Percentiles rank a stretch among this genome's conserved stretches.
Conservation (phyloP, 2,329 filamentous ascomycete genomes). For the Orbilia oligospora region DNA sequence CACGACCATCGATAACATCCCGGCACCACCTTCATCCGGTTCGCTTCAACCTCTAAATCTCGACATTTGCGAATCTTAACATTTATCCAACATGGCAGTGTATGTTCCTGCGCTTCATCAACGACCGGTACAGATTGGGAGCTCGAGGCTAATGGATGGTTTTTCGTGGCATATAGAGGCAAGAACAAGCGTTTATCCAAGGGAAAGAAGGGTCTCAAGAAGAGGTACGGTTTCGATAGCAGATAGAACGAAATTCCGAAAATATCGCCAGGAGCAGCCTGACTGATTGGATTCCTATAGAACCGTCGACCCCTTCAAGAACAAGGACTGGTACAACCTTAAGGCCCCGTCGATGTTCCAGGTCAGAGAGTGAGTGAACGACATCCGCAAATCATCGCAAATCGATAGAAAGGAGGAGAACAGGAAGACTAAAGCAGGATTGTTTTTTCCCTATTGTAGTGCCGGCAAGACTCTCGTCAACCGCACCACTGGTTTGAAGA, state of each 20-base stretch:
- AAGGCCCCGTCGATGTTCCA: conserved; percentile 75
- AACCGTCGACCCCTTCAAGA: conserved; percentile 96
- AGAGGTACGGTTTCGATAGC: conserved; percentile 47
- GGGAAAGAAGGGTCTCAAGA: conserved; percentile 84
- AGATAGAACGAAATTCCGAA: conserved; percentile 6
- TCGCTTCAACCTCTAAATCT: conserved; percentile 47
- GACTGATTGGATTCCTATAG: conserved; percentile 80
- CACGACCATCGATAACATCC: conserved; percentile 55
- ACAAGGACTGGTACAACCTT: conserved; percentile 99
- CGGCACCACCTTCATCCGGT: conserved; percentile 47
- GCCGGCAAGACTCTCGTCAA: conserved; percentile 99
- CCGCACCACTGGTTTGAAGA: conserved; percentile 99
- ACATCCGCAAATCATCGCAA: conserved; percentile 25
- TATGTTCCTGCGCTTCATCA: conserved; percentile 42
- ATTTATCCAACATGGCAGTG: conserved; percentile 59
- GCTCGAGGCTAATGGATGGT: conserved; percentile 53
- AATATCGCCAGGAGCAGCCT: not conserved
- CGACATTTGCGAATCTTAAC: conserved; percentile 51
- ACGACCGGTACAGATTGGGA: conserved; percentile 10
- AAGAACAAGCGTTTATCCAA: conserved; percentile 99
- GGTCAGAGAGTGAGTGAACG: conserved; percentile 51
- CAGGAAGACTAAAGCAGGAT: conserved; percentile 56
- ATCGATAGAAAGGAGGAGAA: not conserved
- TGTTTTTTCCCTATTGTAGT: conserved; percentile 71
- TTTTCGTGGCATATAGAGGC: conserved; percentile 58